A percentile compares a stretch with the other conserved stretches of the same genome.
These are phyloP conservation scores for Phytophthora chlamydospora DNA, from an alignment of 352 stramenopile genomes.

Conservation along the genomic window DNA sequence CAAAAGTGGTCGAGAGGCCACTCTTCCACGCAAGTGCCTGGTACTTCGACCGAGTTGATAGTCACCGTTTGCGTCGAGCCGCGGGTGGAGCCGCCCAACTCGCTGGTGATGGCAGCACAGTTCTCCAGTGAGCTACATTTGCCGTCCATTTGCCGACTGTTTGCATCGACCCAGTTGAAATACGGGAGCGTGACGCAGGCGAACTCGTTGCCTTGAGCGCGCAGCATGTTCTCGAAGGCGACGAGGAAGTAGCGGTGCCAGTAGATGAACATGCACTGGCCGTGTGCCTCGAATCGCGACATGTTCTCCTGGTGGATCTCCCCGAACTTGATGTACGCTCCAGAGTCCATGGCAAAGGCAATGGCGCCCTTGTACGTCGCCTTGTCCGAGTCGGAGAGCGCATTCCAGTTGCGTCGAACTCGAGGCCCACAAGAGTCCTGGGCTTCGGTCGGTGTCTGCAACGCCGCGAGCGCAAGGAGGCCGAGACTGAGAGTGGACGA, in stretches of 20 bases:
- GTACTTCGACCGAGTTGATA: slow-evolving; percentile 34
- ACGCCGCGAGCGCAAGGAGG: slow-evolving; percentile 9
- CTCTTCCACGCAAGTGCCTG: slow-evolving; percentile 37
- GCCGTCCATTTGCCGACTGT: slow-evolving; percentile 33
- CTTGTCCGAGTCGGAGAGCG: slow-evolving; percentile 36
- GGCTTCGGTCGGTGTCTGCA: background rate
- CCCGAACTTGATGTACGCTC: slow-evolving; percentile 53
- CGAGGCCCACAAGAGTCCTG: slow-evolving; percentile 30
- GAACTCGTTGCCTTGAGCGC: slow-evolving; percentile 39
- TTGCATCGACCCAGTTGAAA: slow-evolving; percentile 65
- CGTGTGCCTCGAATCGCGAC: slow-evolving; percentile 40
- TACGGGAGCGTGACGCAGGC: slow-evolving; percentile 71
- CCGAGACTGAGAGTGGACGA: slow-evolving; percentile 18
- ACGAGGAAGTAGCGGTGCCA: slow-evolving; percentile 70
- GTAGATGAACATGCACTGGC: slow-evolving; percentile 74
- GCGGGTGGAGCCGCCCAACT: slow-evolving; percentile 35
- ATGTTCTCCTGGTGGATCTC: slow-evolving; percentile 52
- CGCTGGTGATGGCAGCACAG: slow-evolving; percentile 41
- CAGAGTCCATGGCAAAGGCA: slow-evolving; percentile 45
- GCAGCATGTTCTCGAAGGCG: slow-evolving; percentile 79
- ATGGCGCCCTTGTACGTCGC: slow-evolving; percentile 45
- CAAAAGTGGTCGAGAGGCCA: slow-evolving; percentile 56
- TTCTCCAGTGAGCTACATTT: slow-evolving; percentile 41
- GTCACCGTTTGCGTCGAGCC: slow-evolving; percentile 11
- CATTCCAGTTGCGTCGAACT: slow-evolving; percentile 45